Conservation (phyloP, 805 yeast species). For the Limtongozyma cylindracea region DNA sequence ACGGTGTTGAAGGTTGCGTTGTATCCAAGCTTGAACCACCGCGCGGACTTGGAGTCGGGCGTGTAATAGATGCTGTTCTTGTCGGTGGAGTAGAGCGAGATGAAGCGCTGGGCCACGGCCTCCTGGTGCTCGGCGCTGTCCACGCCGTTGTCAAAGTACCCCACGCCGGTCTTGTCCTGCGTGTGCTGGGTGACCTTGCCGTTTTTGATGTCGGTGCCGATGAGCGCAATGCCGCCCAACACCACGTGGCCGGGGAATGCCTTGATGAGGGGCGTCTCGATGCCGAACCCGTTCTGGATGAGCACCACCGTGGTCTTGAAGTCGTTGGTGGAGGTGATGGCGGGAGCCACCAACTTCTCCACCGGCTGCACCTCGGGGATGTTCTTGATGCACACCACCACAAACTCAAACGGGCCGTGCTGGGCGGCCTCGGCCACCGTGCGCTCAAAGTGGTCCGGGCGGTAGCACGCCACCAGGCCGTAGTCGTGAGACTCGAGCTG, state of each 20-base stretch:
- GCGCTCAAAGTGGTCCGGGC: conserved; percentile 19
- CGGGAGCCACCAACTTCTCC: conserved; percentile 24
- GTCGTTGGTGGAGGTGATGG: conserved; percentile 9
- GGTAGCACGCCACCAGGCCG: conserved; percentile 26
- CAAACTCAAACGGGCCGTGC: conserved; percentile 20
- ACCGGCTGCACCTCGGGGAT: conserved; percentile 30
- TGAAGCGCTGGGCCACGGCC: conserved; percentile 14
- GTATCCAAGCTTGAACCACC: conserved; percentile 15
- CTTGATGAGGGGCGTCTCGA: conserved; percentile 9
- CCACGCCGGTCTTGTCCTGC: conserved; percentile 22
- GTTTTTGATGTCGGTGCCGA: conserved; percentile 11
- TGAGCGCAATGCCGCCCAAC: conserved; percentile 11
- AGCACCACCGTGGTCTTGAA: conserved; percentile 10
- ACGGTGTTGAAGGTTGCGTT: conserved; percentile 11
- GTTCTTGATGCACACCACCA: conserved; percentile 35
- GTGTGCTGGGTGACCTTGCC: conserved; percentile 24
- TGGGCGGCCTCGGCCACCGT: conserved; percentile 18
- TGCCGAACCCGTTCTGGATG: conserved; percentile 14
- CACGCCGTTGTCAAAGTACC: conserved; percentile 20
- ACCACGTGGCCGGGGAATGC: conserved; percentile 10
- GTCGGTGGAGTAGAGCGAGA: conserved; percentile 15
- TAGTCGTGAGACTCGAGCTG: conserved; percentile 35
- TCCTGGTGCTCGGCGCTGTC: conserved; percentile 7
- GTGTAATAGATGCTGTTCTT: conserved; percentile 7
- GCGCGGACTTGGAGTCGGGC: conserved; percentile 8